Percentiles rank a stretch among this genome's conserved stretches.
These are phyloP conservation scores for Triticum urartu DNA, from an alignment of 176 grass and related monocot genomes.

Conservation along the genomic window DNA sequence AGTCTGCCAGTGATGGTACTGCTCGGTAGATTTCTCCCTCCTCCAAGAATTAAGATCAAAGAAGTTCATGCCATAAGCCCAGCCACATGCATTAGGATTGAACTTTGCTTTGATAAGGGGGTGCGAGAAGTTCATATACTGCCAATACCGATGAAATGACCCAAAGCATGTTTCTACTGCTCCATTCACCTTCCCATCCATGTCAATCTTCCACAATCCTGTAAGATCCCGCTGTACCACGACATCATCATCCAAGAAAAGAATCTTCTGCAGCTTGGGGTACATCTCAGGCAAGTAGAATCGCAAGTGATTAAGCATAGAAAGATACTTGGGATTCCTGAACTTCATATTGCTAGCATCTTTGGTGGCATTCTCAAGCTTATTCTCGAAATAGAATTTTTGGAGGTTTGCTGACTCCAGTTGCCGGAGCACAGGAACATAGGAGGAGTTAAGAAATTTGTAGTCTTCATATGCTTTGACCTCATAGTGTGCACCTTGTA, in stretches of 20 bases:
- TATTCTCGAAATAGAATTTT: constrained; percentile 99
- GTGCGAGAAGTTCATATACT: constrained; percentile 99
- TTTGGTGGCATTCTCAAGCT: constrained; percentile 98
- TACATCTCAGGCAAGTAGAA: constrained; percentile 99
- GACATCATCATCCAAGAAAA: constrained; percentile 97
- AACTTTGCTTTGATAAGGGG: constrained; percentile 94
- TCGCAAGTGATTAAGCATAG: constrained; percentile 90
- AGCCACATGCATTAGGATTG: constrained; percentile 86
- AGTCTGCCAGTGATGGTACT: constrained; percentile 99
- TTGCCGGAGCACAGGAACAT: constrained; percentile 94
- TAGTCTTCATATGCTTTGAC: constrained; percentile 94
- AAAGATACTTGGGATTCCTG: constrained; percentile 96
- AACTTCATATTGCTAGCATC: constrained; percentile 99
- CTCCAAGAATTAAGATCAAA: constrained; percentile 96
- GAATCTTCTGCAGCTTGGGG: constrained; percentile 80
- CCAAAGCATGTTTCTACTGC: constrained; percentile 99
- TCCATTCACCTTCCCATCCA: constrained; percentile 98
- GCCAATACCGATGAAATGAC: constrained; percentile 90
- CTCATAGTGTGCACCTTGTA: constrained; percentile 81
- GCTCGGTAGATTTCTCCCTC: constrained; percentile 87
- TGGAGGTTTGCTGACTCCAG: constrained; percentile 94
- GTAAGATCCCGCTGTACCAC: constrained; percentile 93
- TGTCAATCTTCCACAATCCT: constrained; percentile 91
- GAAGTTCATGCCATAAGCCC: constrained; percentile 99
- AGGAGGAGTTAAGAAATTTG: constrained; percentile 96